Evolutionary conservation across 768 basidiomycete species (phyloP), one percentile per base, ranked within the genome.

Genomic region (Rhizopogon vesiculosus): DNA sequence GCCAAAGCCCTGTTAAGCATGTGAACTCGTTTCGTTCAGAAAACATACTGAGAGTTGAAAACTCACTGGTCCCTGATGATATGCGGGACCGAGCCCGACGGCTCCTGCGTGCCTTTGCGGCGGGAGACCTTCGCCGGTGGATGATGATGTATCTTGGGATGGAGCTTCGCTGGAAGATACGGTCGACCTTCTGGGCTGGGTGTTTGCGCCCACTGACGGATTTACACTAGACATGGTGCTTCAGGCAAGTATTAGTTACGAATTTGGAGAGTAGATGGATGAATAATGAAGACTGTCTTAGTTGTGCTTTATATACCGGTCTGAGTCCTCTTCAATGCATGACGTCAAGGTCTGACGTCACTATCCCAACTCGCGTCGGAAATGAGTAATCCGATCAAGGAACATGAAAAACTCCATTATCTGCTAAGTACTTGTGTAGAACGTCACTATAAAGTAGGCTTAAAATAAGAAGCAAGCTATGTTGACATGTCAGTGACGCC

Each of bases 81-180:
- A 73, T 12, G 74, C 67, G 7, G 71, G 73, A 12, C 76, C 76
- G 13, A 70, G 56, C n/a, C 78, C 76, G 5, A 72, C 66, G 0
- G 72, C 68, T 10, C 78, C 78, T 0, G 76, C 74, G 51, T 80
- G 78, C 44, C 59, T 60, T 59, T 79, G 76, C 19, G 66, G 66
- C 1, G 78, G 74, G 52, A 72, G 67, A 1, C 50, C 67, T 19
- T 67, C 58, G 28, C 53, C 52, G 2, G 46, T n/a, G n/a, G 9
- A 1, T 6, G 44, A 9, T 15, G 19, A 16, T 4, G 25, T 16
- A 6, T 16, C 7, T 12, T 53, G 35, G 8, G 49, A 25, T 16
- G 33, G 33, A 22, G 46, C 13, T 22, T 48, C 46, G 3, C 18
- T 46, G 45, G 45, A 33, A 46, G 42, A 15, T 29, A 40, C 13